Evolutionary conservation across 805 yeast species (phyloP).

Genomic region (Kazachstania psychrophila): DNA sequence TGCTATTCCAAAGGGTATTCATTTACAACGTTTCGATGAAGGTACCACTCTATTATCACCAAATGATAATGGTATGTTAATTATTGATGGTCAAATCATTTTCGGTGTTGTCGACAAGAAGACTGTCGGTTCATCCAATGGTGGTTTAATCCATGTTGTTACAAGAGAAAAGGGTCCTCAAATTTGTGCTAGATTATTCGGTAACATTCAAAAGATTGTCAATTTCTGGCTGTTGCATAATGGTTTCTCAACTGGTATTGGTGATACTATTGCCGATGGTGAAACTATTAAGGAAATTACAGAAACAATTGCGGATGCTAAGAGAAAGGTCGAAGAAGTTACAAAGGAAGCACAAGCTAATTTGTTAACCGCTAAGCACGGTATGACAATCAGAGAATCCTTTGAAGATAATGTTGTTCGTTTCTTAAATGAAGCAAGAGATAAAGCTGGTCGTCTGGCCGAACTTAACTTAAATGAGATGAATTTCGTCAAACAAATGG

Average conservation of each 20-base stretch:
- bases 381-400: conserved; percentile 98
- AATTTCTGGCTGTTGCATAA: conserved; percentile 94
- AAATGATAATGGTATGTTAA: conserved; percentile 90
- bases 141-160: conserved; percentile 95
- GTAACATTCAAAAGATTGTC: conserved; percentile 89
- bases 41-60: conserved; percentile 76
- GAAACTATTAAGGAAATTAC: conserved; percentile 91
- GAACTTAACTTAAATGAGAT: conserved; percentile 90
- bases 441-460: conserved; percentile 97
- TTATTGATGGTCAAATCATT: conserved; percentile 90
- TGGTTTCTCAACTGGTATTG: conserved; percentile 98
- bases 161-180: conserved; percentile 95
- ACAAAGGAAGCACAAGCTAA: conserved; percentile 88
- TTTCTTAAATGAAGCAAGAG: conserved; percentile 95
- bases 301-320: conserved; percentile 85
- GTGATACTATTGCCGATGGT: conserved; percentile 99
- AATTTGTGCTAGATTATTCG: conserved; percentile 80
- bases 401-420: conserved; percentile 96
- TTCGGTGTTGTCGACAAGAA: conserved; percentile 98
- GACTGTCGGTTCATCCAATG: conserved; percentile 97
- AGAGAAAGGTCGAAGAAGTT: conserved; percentile 87
- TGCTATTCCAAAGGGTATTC: conserved; percentile 94
- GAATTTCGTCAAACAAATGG: conserved; percentile 98
- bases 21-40: conserved; percentile 88
- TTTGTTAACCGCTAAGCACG: conserved; percentile 87